Evolutionary conservation across 1,284 basidiomycete species (phyloP), one percentile per base, ranked within the genome.

Genomic region (Melampsora allii-populina): DNA sequence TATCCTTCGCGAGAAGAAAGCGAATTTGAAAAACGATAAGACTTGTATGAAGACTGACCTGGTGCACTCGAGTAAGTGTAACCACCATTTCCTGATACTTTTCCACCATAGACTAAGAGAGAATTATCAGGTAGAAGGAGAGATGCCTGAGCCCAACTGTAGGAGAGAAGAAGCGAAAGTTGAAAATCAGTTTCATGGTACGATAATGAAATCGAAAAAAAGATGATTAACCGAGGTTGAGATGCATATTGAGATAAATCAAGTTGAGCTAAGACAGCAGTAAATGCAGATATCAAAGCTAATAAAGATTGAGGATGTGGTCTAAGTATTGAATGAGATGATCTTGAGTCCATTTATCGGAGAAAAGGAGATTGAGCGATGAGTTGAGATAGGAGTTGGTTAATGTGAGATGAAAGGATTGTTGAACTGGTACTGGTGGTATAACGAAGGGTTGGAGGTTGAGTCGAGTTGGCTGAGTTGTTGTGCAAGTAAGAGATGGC

Each of bases 111-210:
- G 36, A 65, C 68, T 48, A 72, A 29, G 19, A 72, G 46, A 14
- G 63, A 14, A 45, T 72, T 65, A 21, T 72, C 68, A 36, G 63
- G 50, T 5, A 72, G 14, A 42, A 65, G 68, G n/a, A 65, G 45
- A 39, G 68, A 72, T 21, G 68, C 68, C 53, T 72, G 68, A 5
- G 60, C 68, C 68, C 68, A 72, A 24, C 68, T 72, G 21, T 24
- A 63, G 14, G 39, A 27, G 3, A 29, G 36, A 56, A 17, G 63
- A 42, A 27, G 24, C 24, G 42, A 45, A 33, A 21, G 12, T 27
- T 60, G 3, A 67, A 39, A 36, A 21, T 39, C 29, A 19, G 19
- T 42, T 60, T 9, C 7, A 27, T 17, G 31, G 1, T 42, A 14
- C n/a, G n/a, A n/a, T 12, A 5, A n/a, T 39, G 6, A 10, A 17